Conservation (phyloP, 2,329 filamentous ascomycete species). For the Calonectria honghensis region DNA sequence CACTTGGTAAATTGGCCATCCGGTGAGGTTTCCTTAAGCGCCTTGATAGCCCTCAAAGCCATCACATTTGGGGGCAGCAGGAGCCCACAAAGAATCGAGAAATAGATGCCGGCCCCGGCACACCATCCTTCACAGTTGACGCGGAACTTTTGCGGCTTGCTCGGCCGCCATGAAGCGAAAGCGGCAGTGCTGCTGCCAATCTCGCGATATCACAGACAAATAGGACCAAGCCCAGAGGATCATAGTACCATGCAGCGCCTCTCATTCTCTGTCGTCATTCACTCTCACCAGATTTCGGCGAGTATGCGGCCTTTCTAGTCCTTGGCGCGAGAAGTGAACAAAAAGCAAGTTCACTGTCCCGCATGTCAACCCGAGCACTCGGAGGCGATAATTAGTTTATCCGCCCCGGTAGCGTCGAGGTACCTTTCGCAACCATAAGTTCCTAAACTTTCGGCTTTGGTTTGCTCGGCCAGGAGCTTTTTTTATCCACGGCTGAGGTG, state of each 20-base stretch:
- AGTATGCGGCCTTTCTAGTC: slow-evolving; percentile 10
- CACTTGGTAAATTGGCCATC: slow-evolving; percentile 38
- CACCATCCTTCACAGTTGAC: slow-evolving; percentile 12
- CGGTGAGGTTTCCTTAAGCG: slow-evolving; percentile 38
- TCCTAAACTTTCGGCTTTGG: neutral
- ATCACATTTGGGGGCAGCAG: slow-evolving; percentile 8
- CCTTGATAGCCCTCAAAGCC: slow-evolving; percentile 39
- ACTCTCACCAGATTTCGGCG: slow-evolving; percentile 3
- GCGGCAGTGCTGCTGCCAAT: slow-evolving; percentile 13
- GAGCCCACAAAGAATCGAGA: slow-evolving; percentile 16
- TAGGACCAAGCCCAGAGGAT: neutral
- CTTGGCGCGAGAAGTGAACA: neutral
- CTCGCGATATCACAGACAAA: neutral
- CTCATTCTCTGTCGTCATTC: slow-evolving; percentile 9
- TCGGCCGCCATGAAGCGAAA: slow-evolving; percentile 8
- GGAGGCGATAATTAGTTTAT: slow-evolving; percentile 1
- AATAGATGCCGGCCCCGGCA: neutral
- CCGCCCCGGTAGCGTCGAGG: neutral
- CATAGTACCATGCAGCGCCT: neutral
- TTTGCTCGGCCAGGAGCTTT: neutral
- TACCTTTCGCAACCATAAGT: neutral
- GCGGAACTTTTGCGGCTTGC: slow-evolving; percentile 29
- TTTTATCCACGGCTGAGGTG: slow-evolving; percentile 7
- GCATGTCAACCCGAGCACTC: neutral
- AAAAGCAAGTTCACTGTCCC: slow-evolving; percentile 25